phyloP scores from a whole-genome alignment of 805 yeast species.

The Starmerella asiatica region DNA sequence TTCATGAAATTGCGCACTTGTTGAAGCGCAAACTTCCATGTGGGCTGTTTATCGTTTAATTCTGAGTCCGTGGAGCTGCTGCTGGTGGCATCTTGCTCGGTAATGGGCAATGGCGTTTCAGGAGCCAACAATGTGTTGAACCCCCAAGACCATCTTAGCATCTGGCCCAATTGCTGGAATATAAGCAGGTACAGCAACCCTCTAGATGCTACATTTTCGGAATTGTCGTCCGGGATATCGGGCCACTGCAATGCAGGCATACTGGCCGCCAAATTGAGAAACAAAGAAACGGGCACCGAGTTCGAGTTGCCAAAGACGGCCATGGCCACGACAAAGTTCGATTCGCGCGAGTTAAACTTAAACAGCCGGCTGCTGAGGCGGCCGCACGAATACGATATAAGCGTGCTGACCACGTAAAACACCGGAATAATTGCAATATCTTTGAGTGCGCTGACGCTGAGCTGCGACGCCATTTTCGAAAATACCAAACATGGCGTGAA shows the following conservation, averaged over 20 bases:
- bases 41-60: not conserved
- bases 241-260: constrained; percentile 49
- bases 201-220: constrained; percentile 48
- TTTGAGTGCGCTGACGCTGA: constrained; percentile 60
- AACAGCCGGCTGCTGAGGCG: constrained; percentile 39
- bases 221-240: constrained; percentile 38
- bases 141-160: constrained; percentile 63
- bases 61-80: not conserved
- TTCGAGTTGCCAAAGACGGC: constrained; percentile 93
- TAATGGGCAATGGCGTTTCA: constrained; percentile 4
- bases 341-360: constrained; percentile 54
- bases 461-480: constrained; percentile 52
- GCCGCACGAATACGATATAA: constrained; percentile 56
- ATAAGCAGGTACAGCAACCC: constrained; percentile 48
- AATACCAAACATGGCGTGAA: constrained; percentile 94
- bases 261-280: constrained; percentile 52
- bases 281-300: constrained; percentile 82
- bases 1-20: constrained; percentile 36
- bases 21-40: constrained; percentile 13
- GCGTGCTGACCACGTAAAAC: constrained; percentile 70
- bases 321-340: constrained; percentile 92
- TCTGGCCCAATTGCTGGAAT: constrained; percentile 55
- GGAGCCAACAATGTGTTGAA: constrained; percentile 44
- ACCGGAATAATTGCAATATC: constrained; percentile 79
- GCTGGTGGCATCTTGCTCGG: not conserved